Evolutionary conservation across 2,329 filamentous ascomycete genomes (phyloP).

Genomic region (Harringtonia lauricola): DNA sequence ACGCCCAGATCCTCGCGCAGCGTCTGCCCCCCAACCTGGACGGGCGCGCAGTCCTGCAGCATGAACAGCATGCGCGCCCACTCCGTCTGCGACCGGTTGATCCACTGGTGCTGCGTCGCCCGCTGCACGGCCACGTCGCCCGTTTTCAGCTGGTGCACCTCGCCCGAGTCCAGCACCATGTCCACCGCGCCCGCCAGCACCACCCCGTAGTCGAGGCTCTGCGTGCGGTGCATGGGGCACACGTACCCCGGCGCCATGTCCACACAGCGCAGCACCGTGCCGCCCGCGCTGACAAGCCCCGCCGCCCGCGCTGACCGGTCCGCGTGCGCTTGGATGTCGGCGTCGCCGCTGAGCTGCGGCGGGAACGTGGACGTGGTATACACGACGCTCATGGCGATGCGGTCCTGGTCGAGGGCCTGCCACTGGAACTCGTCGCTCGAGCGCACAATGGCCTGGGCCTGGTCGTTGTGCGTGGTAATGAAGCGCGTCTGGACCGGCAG

Average conservation of each 20-base stretch:
- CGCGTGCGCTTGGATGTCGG: slow-evolving; percentile 7
- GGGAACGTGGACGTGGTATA: slow-evolving; percentile 8
- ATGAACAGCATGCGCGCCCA: slow-evolving; percentile 34
- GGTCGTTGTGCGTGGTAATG: slow-evolving; percentile 10
- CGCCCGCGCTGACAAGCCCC: not conserved
- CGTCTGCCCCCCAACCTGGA: not conserved
- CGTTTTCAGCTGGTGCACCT: slow-evolving; percentile 23
- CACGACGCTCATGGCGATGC: slow-evolving; percentile 6
- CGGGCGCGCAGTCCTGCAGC: slow-evolving; percentile 16
- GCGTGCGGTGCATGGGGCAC: slow-evolving; percentile 11
- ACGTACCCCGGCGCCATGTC: slow-evolving; percentile 9
- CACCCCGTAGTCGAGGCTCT: slow-evolving; percentile 20
- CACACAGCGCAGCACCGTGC: slow-evolving; percentile 10
- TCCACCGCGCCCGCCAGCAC: slow-evolving; percentile 34
- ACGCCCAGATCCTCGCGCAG: not conserved
- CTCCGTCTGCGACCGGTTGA: slow-evolving; percentile 26
- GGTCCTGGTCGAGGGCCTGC: slow-evolving; percentile 4
- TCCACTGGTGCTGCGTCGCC: slow-evolving; percentile 31
- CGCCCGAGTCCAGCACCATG: slow-evolving; percentile 31
- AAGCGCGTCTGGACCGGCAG: slow-evolving; percentile 10
- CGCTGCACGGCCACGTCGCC: slow-evolving; percentile 36
- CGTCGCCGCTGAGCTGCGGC: not conserved
- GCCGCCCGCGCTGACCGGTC: slow-evolving; percentile 3
- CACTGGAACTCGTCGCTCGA: slow-evolving; percentile 9
- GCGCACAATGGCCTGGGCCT: slow-evolving; percentile 11